Conservation (phyloP, 2,329 filamentous ascomycete genomes). For the Coniella lustricola region DNA sequence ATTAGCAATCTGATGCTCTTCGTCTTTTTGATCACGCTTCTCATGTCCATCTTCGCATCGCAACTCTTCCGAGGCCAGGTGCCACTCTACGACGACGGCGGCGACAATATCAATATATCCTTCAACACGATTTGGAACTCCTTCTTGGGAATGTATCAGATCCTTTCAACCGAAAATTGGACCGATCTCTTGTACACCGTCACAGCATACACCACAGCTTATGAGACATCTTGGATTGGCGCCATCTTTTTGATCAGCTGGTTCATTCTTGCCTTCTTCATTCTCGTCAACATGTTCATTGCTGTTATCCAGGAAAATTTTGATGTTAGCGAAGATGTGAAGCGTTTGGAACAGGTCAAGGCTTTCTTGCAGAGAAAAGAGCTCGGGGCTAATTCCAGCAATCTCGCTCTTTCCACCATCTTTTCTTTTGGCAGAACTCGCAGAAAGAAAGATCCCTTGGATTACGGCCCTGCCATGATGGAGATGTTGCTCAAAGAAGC, state of each 20-base stretch:
- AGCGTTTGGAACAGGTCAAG: slow-evolving; percentile 91
- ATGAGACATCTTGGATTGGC: slow-evolving; percentile 82
- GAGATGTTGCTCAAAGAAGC: slow-evolving; percentile 97
- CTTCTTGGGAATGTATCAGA: slow-evolving; percentile 96
- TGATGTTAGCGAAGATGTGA: slow-evolving; percentile 96
- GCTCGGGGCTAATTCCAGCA: slow-evolving; percentile 63
- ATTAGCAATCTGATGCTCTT: slow-evolving; percentile 92
- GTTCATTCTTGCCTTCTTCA: slow-evolving; percentile 94
- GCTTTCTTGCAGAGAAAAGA: slow-evolving; percentile 91
- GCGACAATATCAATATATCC: slow-evolving; percentile 59
- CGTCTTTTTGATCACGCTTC: slow-evolving; percentile 89
- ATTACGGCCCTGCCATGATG: slow-evolving; percentile 84
- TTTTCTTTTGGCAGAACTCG: slow-evolving; percentile 55
- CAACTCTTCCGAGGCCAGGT: slow-evolving; percentile 90
- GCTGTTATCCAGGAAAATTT: slow-evolving; percentile 99
- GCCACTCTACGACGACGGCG: slow-evolving; percentile 53
- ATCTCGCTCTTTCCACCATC: slow-evolving; percentile 68
- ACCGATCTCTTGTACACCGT: slow-evolving; percentile 79
- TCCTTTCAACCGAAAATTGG: slow-evolving; percentile 95
- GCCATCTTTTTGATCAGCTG: slow-evolving; percentile 87
- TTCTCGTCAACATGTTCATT: slow-evolving; percentile 99
- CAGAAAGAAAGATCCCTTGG: slow-evolving; percentile 70
- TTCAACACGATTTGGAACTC: slow-evolving; percentile 93
- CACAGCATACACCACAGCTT: slow-evolving; percentile 58
- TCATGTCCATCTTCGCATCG: slow-evolving; percentile 86